phyloP scores from a whole-genome alignment of 257 asterid genomes.

The Perilla frutescens region DNA sequence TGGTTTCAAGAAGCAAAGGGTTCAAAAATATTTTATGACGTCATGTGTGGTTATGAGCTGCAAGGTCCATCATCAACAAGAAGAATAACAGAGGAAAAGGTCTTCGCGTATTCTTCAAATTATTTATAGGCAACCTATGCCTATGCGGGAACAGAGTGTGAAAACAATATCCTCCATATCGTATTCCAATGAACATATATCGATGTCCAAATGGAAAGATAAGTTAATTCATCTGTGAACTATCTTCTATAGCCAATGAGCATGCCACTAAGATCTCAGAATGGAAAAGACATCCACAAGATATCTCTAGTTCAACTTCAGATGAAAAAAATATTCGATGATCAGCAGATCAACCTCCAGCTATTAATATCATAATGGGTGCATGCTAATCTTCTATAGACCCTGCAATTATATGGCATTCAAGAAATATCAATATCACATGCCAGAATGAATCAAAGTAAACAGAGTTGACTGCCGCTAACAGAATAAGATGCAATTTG shows the following conservation, averaged over 20 bases:
- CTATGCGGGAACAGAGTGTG: constrained; percentile 44
- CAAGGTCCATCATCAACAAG: constrained; percentile 24
- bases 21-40: background rate
- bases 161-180: constrained; percentile 35
- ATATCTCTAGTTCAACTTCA: constrained; percentile 68
- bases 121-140: constrained; percentile 34
- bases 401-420: constrained; percentile 98
- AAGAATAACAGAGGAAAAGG: too few species aligned
- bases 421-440: constrained; percentile 87
- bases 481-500: constrained; percentile 33
- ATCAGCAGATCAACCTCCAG: constrained; percentile 99
- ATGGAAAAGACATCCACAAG: constrained; percentile 65
- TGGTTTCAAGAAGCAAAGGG: constrained; percentile 21
- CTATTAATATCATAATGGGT: constrained; percentile 87
- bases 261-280: constrained; percentile 63
- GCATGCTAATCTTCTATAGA: constrained; percentile 96
- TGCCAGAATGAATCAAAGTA: constrained; percentile 52
- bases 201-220: constrained; percentile 41
- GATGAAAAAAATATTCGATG: constrained; percentile 89
- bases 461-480: constrained; percentile 27
- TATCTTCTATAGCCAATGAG: constrained; percentile 64
- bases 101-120: constrained; percentile 20
- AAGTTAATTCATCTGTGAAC: constrained; percentile 39
- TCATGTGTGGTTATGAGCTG: constrained; percentile 9
- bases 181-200: constrained; percentile 43